Evolutionary conservation across 1,139 yeast species (phyloP).

Genomic region (Yamadazyma songkhlaensis): DNA sequence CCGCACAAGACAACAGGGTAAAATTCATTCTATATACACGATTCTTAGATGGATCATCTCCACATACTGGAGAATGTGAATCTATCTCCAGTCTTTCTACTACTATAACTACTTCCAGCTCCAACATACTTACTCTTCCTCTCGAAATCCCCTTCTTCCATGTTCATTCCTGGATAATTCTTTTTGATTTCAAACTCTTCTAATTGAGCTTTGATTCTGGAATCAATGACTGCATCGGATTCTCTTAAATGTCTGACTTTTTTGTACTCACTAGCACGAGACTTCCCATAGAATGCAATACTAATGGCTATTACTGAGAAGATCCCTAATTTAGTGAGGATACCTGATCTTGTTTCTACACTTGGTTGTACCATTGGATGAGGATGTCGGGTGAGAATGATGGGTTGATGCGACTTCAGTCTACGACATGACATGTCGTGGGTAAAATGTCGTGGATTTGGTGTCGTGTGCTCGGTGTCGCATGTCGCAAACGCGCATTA

Average conservation of each 20-base stretch:
- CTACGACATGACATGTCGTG: no score
- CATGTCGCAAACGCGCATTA: conserved; percentile 1
- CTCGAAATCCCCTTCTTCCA: conserved; percentile 13
- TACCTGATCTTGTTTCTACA: conserved; percentile 38
- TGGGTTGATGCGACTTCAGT: no score
- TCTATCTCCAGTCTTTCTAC: conserved; percentile 48
- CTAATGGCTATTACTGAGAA: conserved; percentile 32
- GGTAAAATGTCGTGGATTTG: no score
- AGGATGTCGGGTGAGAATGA: neutral
- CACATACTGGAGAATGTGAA: conserved; percentile 32
- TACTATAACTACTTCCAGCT: conserved; percentile 57
- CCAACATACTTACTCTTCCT: conserved; percentile 68
- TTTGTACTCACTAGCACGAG: conserved; percentile 34
- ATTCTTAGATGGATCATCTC: conserved; percentile 8
- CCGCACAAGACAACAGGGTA: no score
- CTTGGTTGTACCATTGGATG: conserved; percentile 1
- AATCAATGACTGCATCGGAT: conserved; percentile 37
- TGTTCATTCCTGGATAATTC: conserved; percentile 38
- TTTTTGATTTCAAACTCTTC: conserved; percentile 27
- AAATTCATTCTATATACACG: no score
- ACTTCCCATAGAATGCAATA: conserved; percentile 34
- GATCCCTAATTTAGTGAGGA: conserved; percentile 34
- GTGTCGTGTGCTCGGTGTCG: neutral
- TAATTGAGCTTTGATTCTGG: conserved; percentile 14
- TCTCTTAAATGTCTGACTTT: conserved; percentile 37